Evolutionary conservation across 164 flowering plant genomes (phyloP), one percentile per base, ranked within the genome.

Genomic region (Echeveria elegans): DNA sequence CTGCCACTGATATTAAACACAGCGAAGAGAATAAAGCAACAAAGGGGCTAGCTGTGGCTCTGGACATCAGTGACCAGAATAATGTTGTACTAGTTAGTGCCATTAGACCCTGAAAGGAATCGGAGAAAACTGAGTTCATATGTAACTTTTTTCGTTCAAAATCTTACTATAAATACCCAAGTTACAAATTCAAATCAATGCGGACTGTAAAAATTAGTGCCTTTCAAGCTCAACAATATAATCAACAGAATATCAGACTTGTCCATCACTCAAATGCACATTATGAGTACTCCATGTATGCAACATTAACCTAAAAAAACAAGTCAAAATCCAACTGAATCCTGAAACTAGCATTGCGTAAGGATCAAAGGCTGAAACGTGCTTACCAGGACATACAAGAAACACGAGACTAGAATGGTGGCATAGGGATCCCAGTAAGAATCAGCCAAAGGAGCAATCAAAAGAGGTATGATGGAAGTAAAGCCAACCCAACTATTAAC

Each of bases 401-500:
- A 70, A 52, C 90, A 84, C 59, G 89, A 88, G 37, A 73, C 76
- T 65, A 88, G 60, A 26, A 94, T 85, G 69, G 96, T 91, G 58
- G 85, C 74, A 66, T 79, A 83, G 1, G 83, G 75, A 70, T 91
- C 86, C 85, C 84, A 85, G 45, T 78, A 88, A 28, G 92, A 81
- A 61, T 91, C 98, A 4, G 92, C 90, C 10, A 94, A 75, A 7
- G 88, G 83, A 1, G 95, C 97, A 0, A 90, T 83, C 15, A 91
- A 56, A 30, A 91, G 75, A 0, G 98, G 95, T 74, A 87, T 66
- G 77, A 94, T 81, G 37, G 88, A 90, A 0, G 97, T 85, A 34
- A 94, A 79, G 0, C 97, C 98, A 64, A 80, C 71, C 98, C 98
- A 94, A 41, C 69, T 80, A 68, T 86, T 94, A 1, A 94, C 96